Evolutionary conservation across 805 yeast genomes (phyloP).

Genomic region (Ogataea sp.): DNA sequence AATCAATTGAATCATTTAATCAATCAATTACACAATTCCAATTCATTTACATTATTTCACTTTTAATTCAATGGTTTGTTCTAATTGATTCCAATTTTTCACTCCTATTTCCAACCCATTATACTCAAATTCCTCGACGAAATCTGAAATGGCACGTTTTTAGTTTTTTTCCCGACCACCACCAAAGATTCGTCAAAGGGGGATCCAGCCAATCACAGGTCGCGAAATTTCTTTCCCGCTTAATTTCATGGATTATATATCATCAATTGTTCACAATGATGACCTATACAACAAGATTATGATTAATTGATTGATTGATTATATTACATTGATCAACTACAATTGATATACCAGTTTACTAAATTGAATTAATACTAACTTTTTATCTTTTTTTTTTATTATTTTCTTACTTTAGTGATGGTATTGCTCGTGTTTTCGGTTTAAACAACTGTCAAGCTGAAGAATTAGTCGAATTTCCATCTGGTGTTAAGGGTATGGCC

Average conservation of each 20-base stretch:
- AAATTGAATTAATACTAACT: conserved; percentile 26
- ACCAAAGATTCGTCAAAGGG: too few species aligned
- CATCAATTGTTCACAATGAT: too few species aligned
- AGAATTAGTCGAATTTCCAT: conserved; percentile 97
- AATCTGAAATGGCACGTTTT: too few species aligned
- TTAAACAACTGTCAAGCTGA: conserved; percentile 99
- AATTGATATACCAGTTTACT: background rate
- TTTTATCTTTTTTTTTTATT: conserved; percentile 6
- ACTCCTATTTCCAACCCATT: conserved; percentile 21
- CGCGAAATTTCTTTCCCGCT: conserved; percentile 21
- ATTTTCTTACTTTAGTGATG: conserved; percentile 68
- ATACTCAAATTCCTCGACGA: too few species aligned
- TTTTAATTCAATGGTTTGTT: too few species aligned
- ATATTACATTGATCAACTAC: background rate
- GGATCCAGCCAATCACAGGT: conserved; percentile 17
- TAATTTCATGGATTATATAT: too few species aligned
- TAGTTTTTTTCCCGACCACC: too few species aligned
- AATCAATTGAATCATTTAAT: background rate
- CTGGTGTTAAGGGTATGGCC: conserved; percentile 99
- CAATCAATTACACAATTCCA: background rate
- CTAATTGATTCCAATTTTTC: conserved; percentile 16
- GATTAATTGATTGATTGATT: too few species aligned
- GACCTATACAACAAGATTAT: too few species aligned
- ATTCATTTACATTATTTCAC: conserved; percentile 2
- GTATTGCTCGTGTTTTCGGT: conserved; percentile 99